Evolutionary conservation across 2,329 filamentous ascomycete species (phyloP).

Genomic region (Neofusicoccum umdonicola): DNA sequence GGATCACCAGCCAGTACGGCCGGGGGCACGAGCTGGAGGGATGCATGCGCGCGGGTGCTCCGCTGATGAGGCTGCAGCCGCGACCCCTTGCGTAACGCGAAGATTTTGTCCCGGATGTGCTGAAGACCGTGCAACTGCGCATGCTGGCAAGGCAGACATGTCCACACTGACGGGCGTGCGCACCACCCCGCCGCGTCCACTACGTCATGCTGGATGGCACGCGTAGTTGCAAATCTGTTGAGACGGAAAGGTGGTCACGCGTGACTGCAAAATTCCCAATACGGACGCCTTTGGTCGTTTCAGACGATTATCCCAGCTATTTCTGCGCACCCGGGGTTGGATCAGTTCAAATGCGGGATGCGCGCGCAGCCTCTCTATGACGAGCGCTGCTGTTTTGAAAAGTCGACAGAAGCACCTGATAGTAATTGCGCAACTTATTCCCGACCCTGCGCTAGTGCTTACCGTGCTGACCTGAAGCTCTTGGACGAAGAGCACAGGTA

Average conservation of each 20-base stretch:
- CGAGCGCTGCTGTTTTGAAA: not conserved
- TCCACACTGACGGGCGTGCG: not conserved
- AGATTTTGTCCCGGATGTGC: not conserved
- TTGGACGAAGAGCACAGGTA: not conserved
- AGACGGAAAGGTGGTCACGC: not conserved
- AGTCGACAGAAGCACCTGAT: not conserved
- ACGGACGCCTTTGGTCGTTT: not conserved
- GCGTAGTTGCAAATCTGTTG: not conserved
- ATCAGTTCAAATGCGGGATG: not conserved
- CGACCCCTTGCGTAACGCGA: not conserved
- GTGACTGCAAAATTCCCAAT: not conserved
- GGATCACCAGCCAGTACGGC: not conserved
- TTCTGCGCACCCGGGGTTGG: not conserved
- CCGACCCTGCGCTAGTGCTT: constrained; percentile 10
- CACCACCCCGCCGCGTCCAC: not conserved
- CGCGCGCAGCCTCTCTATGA: not conserved
- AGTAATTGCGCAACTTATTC: not conserved
- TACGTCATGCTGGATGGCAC: not conserved
- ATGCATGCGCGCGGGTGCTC: constrained; percentile 1
- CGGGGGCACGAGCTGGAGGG: not conserved
- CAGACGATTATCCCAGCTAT: not conserved
- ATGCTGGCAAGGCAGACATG: not conserved
- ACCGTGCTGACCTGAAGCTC: not conserved
- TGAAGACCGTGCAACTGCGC: not conserved
- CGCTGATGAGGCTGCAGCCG: not conserved